These are phyloP conservation scores for Lachancea thermotolerans DNA, from an alignment of 805 yeast genomes.

Conservation along the genomic window DNA sequence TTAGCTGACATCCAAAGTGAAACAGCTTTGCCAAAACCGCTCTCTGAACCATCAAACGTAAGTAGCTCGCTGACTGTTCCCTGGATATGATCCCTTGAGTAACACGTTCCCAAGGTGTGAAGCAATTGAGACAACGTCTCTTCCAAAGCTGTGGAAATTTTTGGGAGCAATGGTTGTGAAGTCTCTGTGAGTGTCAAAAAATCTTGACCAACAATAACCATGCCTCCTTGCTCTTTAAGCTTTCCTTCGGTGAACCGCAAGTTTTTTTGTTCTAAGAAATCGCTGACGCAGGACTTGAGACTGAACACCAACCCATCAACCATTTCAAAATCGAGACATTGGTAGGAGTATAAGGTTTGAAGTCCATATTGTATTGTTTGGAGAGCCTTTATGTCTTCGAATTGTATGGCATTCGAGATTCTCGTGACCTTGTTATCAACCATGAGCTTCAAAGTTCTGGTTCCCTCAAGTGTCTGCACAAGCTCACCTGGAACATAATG, in stretches of 20 bases:
- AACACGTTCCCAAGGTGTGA: conserved; percentile 16
- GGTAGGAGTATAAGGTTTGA: conserved; percentile 3
- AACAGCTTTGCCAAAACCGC: conserved; percentile 9
- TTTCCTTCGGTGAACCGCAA: conserved; percentile 6
- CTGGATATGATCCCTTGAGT: background rate
- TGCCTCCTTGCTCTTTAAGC: conserved; percentile 18
- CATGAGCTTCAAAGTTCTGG: background rate
- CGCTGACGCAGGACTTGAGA: background rate
- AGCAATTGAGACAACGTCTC: conserved; percentile 13
- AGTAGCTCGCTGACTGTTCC: background rate
- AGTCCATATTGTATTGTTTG: conserved; percentile 11
- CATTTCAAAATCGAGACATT: conserved; percentile 3
- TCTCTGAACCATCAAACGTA: background rate
- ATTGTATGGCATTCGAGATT: conserved; percentile 9
- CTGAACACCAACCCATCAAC: background rate
- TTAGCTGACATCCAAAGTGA: conserved; percentile 36
- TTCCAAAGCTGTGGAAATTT: conserved; percentile 20
- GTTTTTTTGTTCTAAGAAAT: conserved; percentile 5
- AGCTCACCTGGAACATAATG: background rate
- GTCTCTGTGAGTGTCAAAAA: conserved; percentile 3
- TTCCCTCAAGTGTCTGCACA: background rate
- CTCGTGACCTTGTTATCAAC: background rate
- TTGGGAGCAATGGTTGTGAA: conserved; percentile 17
- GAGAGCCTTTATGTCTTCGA: conserved; percentile 12
- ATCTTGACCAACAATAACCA: conserved; percentile 13